Conservation (phyloP, 257 asterid genomes). For the Solanum megistacrolobum region DNA sequence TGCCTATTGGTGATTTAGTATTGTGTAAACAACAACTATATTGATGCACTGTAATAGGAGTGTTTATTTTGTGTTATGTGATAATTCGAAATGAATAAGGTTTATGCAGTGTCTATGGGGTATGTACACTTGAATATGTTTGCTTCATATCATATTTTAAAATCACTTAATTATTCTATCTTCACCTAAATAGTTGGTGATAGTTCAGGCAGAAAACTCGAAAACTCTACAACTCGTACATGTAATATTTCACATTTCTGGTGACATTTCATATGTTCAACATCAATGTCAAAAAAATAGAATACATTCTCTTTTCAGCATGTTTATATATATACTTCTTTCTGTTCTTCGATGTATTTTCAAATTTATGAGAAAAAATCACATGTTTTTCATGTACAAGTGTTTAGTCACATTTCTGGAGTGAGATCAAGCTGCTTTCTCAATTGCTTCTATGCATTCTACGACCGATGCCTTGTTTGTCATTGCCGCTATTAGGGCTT, state of each 20-base stretch:
- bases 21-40: not conserved
- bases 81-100: not conserved
- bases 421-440: slow-evolving; percentile 33
- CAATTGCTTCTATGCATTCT: slow-evolving; percentile 91
- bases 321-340: not conserved
- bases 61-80: not conserved
- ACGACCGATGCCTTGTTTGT: slow-evolving; percentile 65
- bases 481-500: slow-evolving; percentile 76
- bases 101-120: not conserved
- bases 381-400: not conserved
- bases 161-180: not conserved
- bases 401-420: not conserved
- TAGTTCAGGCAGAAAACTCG: not conserved
- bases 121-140: not conserved
- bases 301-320: not conserved
- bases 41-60: not conserved
- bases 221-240: not conserved
- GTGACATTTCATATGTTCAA: not conserved
- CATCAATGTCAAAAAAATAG: not conserved
- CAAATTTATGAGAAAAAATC: not conserved
- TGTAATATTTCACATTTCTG: not conserved
- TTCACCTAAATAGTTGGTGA: too few relatives aligned
- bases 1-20: not conserved
- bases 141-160: not conserved
- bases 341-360: not conserved